A percentile compares a stretch with the other conserved stretches of the same genome.
Conservation (phyloP, 1,284 basidiomycete genomes). For the Moesziomyces antarcticus region DNA sequence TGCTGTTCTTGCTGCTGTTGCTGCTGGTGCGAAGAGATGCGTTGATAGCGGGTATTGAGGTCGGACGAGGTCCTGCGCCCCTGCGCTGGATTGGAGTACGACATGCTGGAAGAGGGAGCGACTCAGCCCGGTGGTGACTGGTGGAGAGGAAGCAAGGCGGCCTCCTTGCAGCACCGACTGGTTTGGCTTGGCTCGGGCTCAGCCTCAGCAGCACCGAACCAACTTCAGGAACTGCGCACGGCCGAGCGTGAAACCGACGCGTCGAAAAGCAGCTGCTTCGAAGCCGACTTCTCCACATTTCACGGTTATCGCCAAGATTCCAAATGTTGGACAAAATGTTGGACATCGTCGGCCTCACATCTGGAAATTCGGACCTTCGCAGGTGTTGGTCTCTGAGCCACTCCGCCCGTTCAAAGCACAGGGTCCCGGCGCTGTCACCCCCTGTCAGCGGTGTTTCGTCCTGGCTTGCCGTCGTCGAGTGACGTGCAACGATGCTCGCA, state of each 20-base stretch:
- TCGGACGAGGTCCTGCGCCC: conserved; percentile 21
- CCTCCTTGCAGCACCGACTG: no score
- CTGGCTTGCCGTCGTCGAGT: no score
- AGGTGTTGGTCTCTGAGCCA: background rate
- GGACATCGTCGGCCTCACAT: background rate
- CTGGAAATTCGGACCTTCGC: background rate
- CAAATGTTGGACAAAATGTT: no score
- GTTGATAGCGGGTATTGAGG: conserved; percentile 32
- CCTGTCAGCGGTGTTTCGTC: no score
- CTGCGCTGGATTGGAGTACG: conserved; percentile 15
- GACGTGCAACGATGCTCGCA: background rate
- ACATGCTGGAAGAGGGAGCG: conserved; percentile 8
- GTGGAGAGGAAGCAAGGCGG: background rate
- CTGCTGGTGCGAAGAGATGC: conserved; percentile 33
- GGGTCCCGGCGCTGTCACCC: no score
- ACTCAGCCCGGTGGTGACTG: background rate
- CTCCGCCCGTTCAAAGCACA: background rate
- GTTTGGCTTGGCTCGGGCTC: no score
- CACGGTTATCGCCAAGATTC: no score
- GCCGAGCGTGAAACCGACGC: conserved; percentile 23
- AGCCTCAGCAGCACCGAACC: no score
- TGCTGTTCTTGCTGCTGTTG: conserved; percentile 32
- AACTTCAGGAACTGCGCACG: background rate
- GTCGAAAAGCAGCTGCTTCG: background rate
- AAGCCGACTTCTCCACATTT: background rate